A percentile compares a stretch with the other conserved stretches of the same genome.
These are phyloP conservation scores for Botrytis cinerea DNA, from an alignment of 2,329 filamentous ascomycete species.

Conservation along the genomic window DNA sequence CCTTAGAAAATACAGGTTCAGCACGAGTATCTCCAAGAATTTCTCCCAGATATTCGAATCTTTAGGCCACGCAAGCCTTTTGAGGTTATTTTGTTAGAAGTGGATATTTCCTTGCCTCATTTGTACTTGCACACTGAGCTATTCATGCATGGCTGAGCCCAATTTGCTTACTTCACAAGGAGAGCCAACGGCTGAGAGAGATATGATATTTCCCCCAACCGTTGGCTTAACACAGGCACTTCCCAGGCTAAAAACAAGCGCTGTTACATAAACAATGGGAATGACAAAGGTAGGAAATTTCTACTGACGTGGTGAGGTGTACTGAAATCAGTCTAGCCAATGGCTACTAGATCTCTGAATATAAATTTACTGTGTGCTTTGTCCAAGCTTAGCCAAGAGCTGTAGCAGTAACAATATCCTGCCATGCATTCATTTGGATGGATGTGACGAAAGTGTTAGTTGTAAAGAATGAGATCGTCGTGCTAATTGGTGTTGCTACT, in stretches of 20 bases:
- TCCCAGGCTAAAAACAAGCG: background rate
- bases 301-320: background rate
- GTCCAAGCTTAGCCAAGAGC: background rate
- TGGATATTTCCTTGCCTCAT: background rate
- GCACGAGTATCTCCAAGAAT: background rate
- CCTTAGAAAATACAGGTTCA: background rate
- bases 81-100: background rate
- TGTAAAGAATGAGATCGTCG: rapidly evolving
- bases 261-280: background rate
- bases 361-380: background rate
- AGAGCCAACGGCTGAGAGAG: background rate
- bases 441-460: background rate
- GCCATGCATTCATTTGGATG: background rate
- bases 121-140: background rate
- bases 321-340: background rate
- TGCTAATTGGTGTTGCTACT: background rate
- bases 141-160: background rate
- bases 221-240: background rate
- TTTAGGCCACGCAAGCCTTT: background rate
- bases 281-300: background rate
- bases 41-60: background rate
- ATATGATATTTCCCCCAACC: too few relatives aligned
- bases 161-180: background rate
- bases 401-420: background rate
- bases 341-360: background rate